Evolutionary conservation across 257 asterid species (phyloP).

Genomic region (Nyctanthes arbortristis): DNA sequence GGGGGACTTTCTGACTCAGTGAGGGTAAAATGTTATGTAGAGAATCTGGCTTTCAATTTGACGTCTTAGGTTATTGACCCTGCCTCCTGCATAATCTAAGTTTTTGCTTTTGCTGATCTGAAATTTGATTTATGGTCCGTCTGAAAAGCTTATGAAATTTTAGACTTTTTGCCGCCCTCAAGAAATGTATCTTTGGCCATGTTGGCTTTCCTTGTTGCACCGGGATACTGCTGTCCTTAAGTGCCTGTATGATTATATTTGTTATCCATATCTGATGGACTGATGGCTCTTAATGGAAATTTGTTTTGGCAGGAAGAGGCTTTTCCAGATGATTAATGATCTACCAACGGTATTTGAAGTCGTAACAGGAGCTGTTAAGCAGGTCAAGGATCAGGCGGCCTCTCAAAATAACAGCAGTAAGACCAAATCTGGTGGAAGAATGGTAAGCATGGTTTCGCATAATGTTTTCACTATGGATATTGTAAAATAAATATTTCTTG

Average conservation of each 20-base stretch:
- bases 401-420: conserved; percentile 52
- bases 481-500: background rate
- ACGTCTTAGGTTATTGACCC: background rate
- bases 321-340: conserved; percentile 76
- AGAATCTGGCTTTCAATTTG: background rate
- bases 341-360: conserved; percentile 71
- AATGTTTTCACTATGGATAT: background rate
- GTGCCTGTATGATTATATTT: background rate
- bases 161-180: background rate
- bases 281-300: conserved; percentile 16
- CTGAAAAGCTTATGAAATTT: background rate
- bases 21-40: background rate
- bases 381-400: conserved; percentile 35
- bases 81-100: background rate
- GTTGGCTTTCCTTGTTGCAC: background rate
- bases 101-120: background rate
- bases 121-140: background rate
- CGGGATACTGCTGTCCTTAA: background rate
- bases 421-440: conserved; percentile 49
- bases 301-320: conserved; percentile 57
- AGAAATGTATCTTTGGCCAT: background rate
- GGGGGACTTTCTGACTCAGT: background rate
- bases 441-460: conserved; percentile 25
- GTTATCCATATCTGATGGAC: background rate
- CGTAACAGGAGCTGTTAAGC: conserved; percentile 55